A percentile compares a stretch with the other conserved stretches of the same genome.
These are phyloP conservation scores for Chondrostereum purpureum DNA, from an alignment of 1,284 basidiomycete species.

Conservation along the genomic window DNA sequence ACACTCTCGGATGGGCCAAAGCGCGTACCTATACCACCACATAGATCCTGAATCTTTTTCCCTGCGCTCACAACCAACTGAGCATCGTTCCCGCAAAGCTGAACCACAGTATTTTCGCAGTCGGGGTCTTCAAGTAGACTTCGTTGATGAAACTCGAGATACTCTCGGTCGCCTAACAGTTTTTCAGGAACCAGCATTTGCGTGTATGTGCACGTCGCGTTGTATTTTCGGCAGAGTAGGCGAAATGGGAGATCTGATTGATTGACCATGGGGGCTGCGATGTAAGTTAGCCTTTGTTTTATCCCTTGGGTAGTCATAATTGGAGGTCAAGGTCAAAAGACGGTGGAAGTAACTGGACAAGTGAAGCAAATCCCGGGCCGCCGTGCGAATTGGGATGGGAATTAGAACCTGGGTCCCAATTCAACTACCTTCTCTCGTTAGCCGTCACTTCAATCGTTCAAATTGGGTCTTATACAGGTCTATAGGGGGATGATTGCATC, in stretches of 20 bases:
- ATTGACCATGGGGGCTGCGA: constrained; percentile 66
- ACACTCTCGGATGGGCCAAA: not conserved
- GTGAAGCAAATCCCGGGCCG: no score
- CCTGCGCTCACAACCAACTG: constrained; percentile 53
- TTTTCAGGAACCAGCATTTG: constrained; percentile 63
- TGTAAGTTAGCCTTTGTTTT: constrained; percentile 35
- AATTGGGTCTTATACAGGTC: no score
- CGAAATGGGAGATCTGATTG: constrained; percentile 72
- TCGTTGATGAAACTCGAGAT: constrained; percentile 51
- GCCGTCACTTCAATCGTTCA: no score
- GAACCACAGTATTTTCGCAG: constrained; percentile 46
- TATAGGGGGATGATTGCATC: no score
- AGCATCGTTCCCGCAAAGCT: constrained; percentile 65
- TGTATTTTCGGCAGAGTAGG: constrained; percentile 47
- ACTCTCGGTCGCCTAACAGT: constrained; percentile 52
- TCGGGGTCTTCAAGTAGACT: constrained; percentile 43
- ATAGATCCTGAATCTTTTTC: constrained; percentile 44
- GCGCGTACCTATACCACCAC: constrained; percentile 60
- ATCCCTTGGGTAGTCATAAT: no score
- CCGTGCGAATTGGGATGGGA: no score
- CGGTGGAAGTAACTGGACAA: no score
- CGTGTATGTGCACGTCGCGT: constrained; percentile 59
- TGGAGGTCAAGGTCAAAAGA: no score
- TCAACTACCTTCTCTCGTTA: no score
- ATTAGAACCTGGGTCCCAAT: no score